Evolutionary conservation across 1,284 basidiomycete species (phyloP).

Genomic region (Puccinia coronata): DNA sequence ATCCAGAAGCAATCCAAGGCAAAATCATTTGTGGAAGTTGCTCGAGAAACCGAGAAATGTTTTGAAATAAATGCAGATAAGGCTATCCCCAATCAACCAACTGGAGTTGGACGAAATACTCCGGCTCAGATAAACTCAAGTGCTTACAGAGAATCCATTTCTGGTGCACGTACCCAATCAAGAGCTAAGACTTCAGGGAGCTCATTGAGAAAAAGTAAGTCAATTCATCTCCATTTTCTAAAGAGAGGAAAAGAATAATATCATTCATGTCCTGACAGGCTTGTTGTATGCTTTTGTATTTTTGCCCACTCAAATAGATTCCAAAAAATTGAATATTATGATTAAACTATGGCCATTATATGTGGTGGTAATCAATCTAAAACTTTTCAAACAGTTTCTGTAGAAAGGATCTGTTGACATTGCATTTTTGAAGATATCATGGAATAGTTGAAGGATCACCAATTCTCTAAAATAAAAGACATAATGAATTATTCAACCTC

Average conservation of each 20-base stretch:
- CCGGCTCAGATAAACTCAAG: slow-evolving; percentile 13
- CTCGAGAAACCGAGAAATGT: background rate
- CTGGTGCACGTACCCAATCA: background rate
- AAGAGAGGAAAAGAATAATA: background rate
- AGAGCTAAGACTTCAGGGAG: background rate
- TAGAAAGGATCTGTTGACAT: background rate
- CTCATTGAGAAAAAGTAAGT: background rate
- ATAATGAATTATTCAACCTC: background rate
- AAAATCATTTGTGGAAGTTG: slow-evolving; percentile 14
- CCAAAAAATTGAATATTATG: background rate
- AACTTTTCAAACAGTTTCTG: background rate
- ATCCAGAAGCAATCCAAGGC: background rate
- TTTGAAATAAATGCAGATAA: slow-evolving; percentile 20
- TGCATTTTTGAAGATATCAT: background rate
- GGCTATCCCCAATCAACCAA: background rate
- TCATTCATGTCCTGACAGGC: background rate
- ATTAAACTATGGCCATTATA: background rate
- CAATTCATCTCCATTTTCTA: background rate
- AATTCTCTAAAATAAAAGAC: background rate
- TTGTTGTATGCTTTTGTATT: background rate
- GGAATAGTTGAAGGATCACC: background rate
- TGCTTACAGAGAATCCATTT: slow-evolving; percentile 12
- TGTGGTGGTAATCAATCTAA: background rate
- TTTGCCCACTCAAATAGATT: background rate
- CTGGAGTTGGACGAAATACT: background rate